A percentile compares a stretch with the other conserved stretches of the same genome.
phyloP scores from a whole-genome alignment of 148 eudicot genomes.

The Rhododendron ferrugineum region DNA sequence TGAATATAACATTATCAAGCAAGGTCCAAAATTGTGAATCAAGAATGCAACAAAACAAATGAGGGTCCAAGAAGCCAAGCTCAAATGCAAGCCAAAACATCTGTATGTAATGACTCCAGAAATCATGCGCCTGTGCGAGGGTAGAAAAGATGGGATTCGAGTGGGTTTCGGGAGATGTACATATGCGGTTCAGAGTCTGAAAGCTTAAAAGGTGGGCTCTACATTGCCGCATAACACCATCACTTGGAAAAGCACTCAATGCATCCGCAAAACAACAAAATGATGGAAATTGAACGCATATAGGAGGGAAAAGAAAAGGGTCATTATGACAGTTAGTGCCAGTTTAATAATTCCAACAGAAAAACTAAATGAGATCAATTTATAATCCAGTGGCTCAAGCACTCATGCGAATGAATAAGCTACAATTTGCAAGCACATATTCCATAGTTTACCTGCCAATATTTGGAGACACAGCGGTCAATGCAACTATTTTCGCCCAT shows the following conservation, averaged over 20 bases:
- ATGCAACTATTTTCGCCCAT: slow-evolving; percentile 89
- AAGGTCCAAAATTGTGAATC: not conserved
- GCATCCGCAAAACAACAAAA: not conserved
- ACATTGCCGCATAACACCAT: not conserved
- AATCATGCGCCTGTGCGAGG: not conserved
- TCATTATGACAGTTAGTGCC: not conserved
- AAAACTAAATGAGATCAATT: not conserved
- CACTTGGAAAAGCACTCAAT: not conserved
- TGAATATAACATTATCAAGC: not conserved
- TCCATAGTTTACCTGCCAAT: slow-evolving; percentile 61
- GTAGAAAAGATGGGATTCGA: not conserved
- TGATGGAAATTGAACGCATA: not conserved
- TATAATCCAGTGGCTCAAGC: not conserved
- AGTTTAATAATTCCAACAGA: not conserved
- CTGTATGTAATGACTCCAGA: not conserved
- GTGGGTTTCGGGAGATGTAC: not conserved
- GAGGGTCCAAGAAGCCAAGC: not conserved
- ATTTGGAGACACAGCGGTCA: slow-evolving; percentile 86
- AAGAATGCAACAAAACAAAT: not conserved
- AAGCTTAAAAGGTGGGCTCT: not conserved
- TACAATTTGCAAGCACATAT: not conserved
- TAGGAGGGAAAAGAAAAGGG: not conserved
- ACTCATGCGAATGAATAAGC: not conserved
- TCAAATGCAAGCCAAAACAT: not conserved
- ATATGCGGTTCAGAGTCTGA: not conserved